Base-by-base conservation (phyloP, 768 basidiomycete species). In the Sporobolomyces roseus region DNA sequence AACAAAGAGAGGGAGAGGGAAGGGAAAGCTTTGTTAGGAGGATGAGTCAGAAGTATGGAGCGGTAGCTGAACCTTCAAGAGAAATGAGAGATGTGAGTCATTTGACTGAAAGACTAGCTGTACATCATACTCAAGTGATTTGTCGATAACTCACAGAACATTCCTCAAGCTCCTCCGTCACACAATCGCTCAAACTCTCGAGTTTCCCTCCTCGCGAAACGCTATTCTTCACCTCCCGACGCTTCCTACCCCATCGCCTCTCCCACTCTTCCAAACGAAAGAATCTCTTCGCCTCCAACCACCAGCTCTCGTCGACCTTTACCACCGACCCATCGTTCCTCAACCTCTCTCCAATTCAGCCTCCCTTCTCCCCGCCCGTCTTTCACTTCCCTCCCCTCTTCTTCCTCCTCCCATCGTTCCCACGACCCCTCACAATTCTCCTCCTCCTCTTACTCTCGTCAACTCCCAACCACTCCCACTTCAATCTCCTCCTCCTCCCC, bases 41-140 rank as follows among this genome's bases (percentile, higher is more conserved):
- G 36, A 72, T 72, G 71, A 65, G 63, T 54, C 48, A 43, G n/a
- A 72, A 65, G 54, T 72, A 68, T 25, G 61, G 52, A n/a, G n/a
- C n/a, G n/a, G n/a, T n/a, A n/a, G n/a, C n/a, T n/a, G n/a, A n/a
- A n/a, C n/a, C n/a, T n/a, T n/a, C n/a, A n/a, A n/a, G n/a, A n/a
- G n/a, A n/a, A n/a, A n/a, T n/a, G n/a, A n/a, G n/a, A n/a, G n/a
- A n/a, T n/a, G n/a, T n/a, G n/a, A n/a, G n/a, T n/a, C n/a, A n/a
- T n/a, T n/a, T n/a, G n/a, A n/a, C n/a, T 8, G 21, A 21, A 7
- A 9, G 48, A 21, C 13, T 49, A 49, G 12, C 48, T 49, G 13
- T 9, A 17, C 10, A 41, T 9, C 38, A 41, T 9, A 41, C 38
- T 41, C 38, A 41, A 17, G 17, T 23, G 23, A 49, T 49, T 27